Percentiles rank a stretch among this genome's conserved stretches.
Conservation (phyloP, 495 filamentous ascomycete genomes). For the Trichoderma erinaceum region DNA sequence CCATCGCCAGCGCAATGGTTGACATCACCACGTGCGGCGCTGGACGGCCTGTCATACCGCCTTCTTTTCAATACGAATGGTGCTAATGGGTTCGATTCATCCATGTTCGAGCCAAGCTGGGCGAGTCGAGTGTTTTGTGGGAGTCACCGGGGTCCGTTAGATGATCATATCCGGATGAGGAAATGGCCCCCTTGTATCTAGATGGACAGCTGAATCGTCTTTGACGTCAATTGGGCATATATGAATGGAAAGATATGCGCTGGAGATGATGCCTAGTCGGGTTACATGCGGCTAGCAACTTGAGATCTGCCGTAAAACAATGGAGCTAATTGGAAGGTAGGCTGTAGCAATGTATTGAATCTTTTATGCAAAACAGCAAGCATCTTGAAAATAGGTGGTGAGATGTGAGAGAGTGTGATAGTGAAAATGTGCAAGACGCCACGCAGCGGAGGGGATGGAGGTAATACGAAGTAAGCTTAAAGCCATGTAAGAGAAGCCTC, state of each 20-base stretch:
- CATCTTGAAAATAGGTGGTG: not conserved
- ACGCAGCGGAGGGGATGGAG: slow-evolving; percentile 1
- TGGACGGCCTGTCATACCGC: not conserved
- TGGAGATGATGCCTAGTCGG: no score
- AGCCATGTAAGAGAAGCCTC: not conserved
- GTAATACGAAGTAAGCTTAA: slow-evolving; percentile 11
- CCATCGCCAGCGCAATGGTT: not conserved
- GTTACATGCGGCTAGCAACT: no score
- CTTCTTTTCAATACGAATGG: not conserved
- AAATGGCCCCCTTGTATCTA: no score
- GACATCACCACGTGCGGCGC: slow-evolving; percentile 6
- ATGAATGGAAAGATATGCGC: no score
- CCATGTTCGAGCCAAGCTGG: not conserved
- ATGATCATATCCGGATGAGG: no score
- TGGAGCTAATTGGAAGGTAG: not conserved
- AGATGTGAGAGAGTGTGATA: not conserved
- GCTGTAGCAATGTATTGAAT: not conserved
- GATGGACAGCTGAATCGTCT: no score
- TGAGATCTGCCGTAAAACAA: not conserved
- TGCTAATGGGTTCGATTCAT: not conserved
- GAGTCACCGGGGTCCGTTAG: no score
- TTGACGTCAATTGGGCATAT: no score
- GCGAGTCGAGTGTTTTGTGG: no score
- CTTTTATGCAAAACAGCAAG: not conserved
- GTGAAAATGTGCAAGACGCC: not conserved